Evolutionary conservation across 495 filamentous ascomycete species (phyloP).

Genomic region (Geoglossum glabrum): DNA sequence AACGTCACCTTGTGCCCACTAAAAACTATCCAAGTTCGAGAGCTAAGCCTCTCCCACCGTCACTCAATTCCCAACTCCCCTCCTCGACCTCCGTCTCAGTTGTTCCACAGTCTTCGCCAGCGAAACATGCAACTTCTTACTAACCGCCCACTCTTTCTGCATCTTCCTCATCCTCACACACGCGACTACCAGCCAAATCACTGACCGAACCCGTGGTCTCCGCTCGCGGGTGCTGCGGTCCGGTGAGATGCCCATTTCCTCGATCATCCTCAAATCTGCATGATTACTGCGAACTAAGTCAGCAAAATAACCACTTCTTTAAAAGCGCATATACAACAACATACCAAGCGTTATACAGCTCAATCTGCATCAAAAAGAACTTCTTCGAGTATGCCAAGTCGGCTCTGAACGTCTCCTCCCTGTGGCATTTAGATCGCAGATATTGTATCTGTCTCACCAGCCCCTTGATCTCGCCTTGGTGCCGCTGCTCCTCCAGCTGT

Average conservation of each 20-base stretch:
- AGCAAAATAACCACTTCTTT: not conserved
- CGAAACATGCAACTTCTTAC: constrained; percentile 10
- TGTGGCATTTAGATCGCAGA: constrained; percentile 54
- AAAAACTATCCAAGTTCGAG: not conserved
- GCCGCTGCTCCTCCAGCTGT: constrained; percentile 32
- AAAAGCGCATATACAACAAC: constrained; percentile 19
- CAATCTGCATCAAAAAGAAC: constrained; percentile 58
- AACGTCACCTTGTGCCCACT: too few species aligned
- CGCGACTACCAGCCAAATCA: constrained; percentile 32
- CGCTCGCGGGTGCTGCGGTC: constrained; percentile 20
- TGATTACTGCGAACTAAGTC: constrained; percentile 46
- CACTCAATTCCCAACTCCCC: not conserved
- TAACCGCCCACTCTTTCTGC: constrained; percentile 25
- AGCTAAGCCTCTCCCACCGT: too few species aligned
- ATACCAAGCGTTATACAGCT: constrained; percentile 69
- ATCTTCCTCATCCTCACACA: constrained; percentile 32
- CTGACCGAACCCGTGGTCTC: constrained; percentile 25
- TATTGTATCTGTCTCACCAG: constrained; percentile 78
- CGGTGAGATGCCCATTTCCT: constrained; percentile 50
- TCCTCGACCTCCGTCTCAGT: not conserved
- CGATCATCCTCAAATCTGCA: constrained; percentile 66
- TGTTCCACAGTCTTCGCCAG: not conserved
- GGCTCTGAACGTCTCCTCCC: constrained; percentile 60
- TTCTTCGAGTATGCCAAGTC: constrained; percentile 66
- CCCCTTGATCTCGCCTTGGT: constrained; percentile 64